A percentile compares a stretch with the other conserved stretches of the same genome.
Conservation (phyloP, 768 basidiomycete genomes). For the Lactarius psammicola region DNA sequence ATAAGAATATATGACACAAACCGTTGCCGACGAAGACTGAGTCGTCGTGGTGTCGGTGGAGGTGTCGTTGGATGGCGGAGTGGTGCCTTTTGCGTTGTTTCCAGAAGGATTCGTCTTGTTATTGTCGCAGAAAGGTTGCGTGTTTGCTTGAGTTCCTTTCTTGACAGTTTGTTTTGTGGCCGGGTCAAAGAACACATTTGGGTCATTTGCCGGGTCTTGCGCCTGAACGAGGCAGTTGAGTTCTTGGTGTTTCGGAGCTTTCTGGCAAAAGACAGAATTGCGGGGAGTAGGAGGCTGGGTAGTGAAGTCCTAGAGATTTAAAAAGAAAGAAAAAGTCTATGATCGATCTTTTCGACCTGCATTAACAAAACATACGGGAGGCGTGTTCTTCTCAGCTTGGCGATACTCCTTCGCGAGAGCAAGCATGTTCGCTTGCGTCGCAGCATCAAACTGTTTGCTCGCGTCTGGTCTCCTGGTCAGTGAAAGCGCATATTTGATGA, state of each 20-base stretch:
- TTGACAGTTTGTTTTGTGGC: constrained; percentile 36
- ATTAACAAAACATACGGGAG: constrained; percentile 40
- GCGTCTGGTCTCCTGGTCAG: constrained; percentile 40
- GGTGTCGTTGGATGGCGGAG: no score
- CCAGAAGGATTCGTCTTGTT: background rate
- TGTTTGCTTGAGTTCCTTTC: constrained; percentile 46
- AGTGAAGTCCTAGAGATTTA: constrained; percentile 45
- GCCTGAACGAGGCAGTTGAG: constrained; percentile 40
- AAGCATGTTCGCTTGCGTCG: constrained; percentile 52
- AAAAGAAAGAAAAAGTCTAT: background rate
- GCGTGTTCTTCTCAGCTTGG: constrained; percentile 59
- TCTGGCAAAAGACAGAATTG: constrained; percentile 51
- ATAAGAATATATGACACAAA: constrained; percentile 3
- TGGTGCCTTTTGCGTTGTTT: no score
- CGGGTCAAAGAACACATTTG: constrained; percentile 37
- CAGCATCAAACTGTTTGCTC: constrained; percentile 49
- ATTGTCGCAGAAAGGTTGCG: constrained; percentile 30
- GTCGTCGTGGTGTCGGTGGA: no score
- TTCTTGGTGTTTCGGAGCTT: constrained; percentile 37
- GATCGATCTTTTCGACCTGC: background rate
- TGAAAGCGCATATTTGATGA: background rate
- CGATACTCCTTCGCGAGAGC: constrained; percentile 52
- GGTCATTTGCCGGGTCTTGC: constrained; percentile 38
- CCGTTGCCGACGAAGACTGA: background rate
- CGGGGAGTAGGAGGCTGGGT: constrained; percentile 49